Evolutionary conservation across 192 early-diverging fungal genomes (phyloP).

Genomic region (Coemansia sp.): DNA sequence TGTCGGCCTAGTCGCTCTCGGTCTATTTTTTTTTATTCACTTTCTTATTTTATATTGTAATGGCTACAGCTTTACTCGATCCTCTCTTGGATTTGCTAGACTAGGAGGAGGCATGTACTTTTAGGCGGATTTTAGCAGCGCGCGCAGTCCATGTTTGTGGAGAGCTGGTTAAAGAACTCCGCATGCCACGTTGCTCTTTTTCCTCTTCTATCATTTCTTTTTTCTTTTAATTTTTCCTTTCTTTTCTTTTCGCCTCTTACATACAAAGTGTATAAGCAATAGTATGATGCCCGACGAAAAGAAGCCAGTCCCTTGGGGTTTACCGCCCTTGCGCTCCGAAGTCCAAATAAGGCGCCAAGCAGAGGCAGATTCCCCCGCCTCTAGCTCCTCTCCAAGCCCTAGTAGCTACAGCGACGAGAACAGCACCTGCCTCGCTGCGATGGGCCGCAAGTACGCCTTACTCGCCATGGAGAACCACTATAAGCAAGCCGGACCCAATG

Average conservation of each 20-base stretch:
- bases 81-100: not conserved
- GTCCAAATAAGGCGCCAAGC: conserved; percentile 2
- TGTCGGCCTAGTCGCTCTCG: not conserved
- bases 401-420: not conserved
- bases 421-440: not conserved
- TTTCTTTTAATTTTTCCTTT: not conserved
- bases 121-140: not conserved
- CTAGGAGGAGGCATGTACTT: not conserved
- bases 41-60: not conserved
- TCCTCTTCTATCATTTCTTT: not conserved
- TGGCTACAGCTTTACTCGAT: not conserved
- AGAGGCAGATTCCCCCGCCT: not conserved
- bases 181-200: too few species aligned
- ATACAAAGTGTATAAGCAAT: not conserved
- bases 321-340: conserved; percentile 51
- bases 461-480: conserved; percentile 6
- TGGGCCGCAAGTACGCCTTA: not conserved
- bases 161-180: not conserved
- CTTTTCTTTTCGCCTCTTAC: not conserved
- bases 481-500: conserved; percentile 6
- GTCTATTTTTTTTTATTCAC: not conserved
- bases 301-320: conserved; percentile 48
- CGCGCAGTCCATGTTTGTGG: not conserved
- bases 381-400: not conserved
- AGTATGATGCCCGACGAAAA: conserved; percentile 54